Percentiles rank a stretch among this genome's conserved stretches.
Evolutionary conservation across 2,329 filamentous ascomycete species (phyloP).

Genomic region (Cladorrhinum sp.): DNA sequence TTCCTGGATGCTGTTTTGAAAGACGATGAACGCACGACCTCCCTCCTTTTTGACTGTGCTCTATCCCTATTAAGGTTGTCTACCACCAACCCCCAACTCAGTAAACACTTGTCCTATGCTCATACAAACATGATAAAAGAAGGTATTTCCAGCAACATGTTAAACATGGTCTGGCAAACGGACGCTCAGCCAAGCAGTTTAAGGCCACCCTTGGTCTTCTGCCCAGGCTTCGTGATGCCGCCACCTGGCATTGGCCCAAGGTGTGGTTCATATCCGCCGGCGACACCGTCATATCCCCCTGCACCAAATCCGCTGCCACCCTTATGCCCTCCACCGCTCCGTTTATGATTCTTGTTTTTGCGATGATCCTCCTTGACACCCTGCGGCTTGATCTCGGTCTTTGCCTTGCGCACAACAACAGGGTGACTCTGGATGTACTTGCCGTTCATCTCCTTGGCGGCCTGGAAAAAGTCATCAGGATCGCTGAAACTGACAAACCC

Average conservation of each 20-base stretch:
- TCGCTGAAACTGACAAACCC: constrained; percentile 96
- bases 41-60: no score
- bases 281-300: constrained; percentile 24
- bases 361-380: constrained; percentile 61
- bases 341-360: constrained; percentile 45
- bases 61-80: no score
- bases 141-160: neutral
- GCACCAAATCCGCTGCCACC: constrained; percentile 30
- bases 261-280: constrained; percentile 45
- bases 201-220: constrained; percentile 66
- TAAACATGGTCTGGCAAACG: neutral
- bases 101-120: no score
- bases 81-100: no score
- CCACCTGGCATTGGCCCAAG: constrained; percentile 48
- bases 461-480: constrained; percentile 93
- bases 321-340: constrained; percentile 33
- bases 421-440: constrained; percentile 99
- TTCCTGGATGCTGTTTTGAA: no score
- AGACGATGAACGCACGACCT: no score
- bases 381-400: constrained; percentile 82
- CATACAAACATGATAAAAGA: no score
- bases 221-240: constrained; percentile 59
- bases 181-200: constrained; percentile 53
- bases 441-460: constrained; percentile 96
- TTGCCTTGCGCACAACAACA: constrained; percentile 80